Percentiles rank a stretch among this genome's conserved stretches.
phyloP scores from a whole-genome alignment of 192 early-diverging fungal species.

The Rhizoclosmatium globosum region DNA sequence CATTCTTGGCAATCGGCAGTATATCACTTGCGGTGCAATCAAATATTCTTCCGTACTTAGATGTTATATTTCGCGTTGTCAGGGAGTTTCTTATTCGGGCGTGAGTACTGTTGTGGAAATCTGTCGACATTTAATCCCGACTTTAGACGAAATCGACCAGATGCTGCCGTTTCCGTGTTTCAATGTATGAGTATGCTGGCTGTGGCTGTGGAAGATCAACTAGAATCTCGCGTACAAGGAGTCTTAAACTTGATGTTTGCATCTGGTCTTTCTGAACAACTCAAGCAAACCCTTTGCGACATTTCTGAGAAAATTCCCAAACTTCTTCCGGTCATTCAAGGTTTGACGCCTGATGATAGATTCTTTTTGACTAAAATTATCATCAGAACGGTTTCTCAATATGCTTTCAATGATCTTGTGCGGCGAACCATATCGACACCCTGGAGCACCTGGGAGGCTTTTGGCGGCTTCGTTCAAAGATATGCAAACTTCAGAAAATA shows the following conservation, averaged over 20 bases:
- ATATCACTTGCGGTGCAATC: conserved; percentile 81
- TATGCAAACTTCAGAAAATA: conserved; percentile 56
- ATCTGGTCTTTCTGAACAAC: conserved; percentile 80
- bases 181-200: conserved; percentile 91
- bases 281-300: conserved; percentile 82
- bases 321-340: conserved; percentile 84
- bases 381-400: conserved; percentile 81
- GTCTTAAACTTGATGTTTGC: conserved; percentile 93
- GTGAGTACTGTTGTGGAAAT: conserved; percentile 50
- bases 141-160: conserved; percentile 41
- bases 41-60: conserved; percentile 81
- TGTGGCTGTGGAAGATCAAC: conserved; percentile 76
- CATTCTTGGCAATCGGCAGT: conserved; percentile 86
- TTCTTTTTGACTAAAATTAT: neutral
- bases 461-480: conserved; percentile 32
- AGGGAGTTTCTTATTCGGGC: conserved; percentile 79
- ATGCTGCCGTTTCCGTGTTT: conserved; percentile 59
- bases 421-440: conserved; percentile 79
- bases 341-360: conserved; percentile 42
- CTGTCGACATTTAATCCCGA: neutral
- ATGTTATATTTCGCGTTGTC: conserved; percentile 77
- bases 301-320: conserved; percentile 85
- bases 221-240: conserved; percentile 69
- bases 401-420: conserved; percentile 87
- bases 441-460: conserved; percentile 68